Evolutionary conservation across 345 rosid genomes (phyloP).

Genomic region (Anacardium occidentale): DNA sequence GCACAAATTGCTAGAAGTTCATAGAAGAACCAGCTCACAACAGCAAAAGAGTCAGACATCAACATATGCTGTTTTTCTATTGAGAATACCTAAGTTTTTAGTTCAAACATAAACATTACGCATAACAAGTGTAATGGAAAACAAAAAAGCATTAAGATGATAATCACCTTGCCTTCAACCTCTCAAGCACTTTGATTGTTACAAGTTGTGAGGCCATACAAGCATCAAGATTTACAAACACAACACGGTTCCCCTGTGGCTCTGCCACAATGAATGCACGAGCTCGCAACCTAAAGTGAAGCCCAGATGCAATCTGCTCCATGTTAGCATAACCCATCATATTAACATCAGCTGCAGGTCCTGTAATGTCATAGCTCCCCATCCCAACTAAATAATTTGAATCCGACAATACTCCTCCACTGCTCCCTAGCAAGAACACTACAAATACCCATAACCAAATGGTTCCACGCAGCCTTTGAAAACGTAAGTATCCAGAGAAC

Average conservation of each 20-base stretch:
- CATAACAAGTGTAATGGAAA: not conserved
- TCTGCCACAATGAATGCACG: conserved; percentile 80
- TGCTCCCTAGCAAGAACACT: conserved; percentile 32
- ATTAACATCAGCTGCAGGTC: conserved; percentile 97
- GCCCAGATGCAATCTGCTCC: conserved; percentile 77
- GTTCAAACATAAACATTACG: not conserved
- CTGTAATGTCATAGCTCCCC: conserved; percentile 98
- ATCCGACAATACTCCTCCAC: conserved; percentile 35
- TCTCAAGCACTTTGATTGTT: conserved; percentile 78
- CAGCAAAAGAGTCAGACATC: not conserved
- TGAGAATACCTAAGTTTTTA: not conserved
- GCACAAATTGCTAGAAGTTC: not conserved
- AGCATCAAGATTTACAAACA: conserved; percentile 89
- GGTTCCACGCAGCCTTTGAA: conserved; percentile 22
- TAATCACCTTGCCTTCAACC: conserved; percentile 77
- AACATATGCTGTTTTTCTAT: not conserved
- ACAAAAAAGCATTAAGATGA: not conserved
- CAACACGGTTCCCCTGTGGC: conserved; percentile 70
- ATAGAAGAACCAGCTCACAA: not conserved
- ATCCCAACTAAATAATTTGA: conserved; percentile 77
- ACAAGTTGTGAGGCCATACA: conserved; percentile 97
- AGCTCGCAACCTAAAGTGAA: conserved; percentile 92
- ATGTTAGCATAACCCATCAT: conserved; percentile 96
- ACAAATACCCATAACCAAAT: conserved; percentile 45
- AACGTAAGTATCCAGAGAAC: conserved; percentile 11